Evolutionary conservation across 2,329 filamentous ascomycete genomes (phyloP), one percentile per base, ranked within the genome.

Genomic region (Pseudogymnoascus destructans): DNA sequence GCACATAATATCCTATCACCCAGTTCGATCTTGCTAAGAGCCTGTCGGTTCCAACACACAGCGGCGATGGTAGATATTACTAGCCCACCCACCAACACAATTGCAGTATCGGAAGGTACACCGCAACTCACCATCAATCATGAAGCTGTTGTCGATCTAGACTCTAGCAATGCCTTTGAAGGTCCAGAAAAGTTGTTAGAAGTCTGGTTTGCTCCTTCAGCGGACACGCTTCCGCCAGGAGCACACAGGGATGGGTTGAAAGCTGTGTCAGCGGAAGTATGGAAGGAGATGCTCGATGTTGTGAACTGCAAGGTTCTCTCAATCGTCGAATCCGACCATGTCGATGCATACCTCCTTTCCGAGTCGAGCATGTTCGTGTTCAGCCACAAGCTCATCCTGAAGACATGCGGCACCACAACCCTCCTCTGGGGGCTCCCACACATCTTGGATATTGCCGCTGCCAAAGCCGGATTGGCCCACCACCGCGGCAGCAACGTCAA

Each of bases 361-460:
- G 93, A 98, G 75, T 97, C 93, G 38, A 97, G 93, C 86, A 95
- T 98, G 91, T 98, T 98, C 71, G 89, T 98, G 66, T 98, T 95
- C 73, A 90, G 91, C n/a, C 93, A 98, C 81, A 98, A 98, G 79
- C 81, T 98, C 63, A 95, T 98, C 61, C 78, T 98, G 65, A 98
- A 98, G 81, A 98, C 93, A 6, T 98, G 93, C 68, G 93, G 93
- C 61, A 98, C 93, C 21, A 98, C 93, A 11, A 98, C 93, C 2
- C 77, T 98, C 57, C 81, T 98, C 5, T 85, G 87, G 54, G 93
- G 93, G 17, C 79, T 98, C 49, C 89, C 89, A 64, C 89, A 89
- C 65, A 86, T 98, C 71, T 79, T 98, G 58, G 89, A 95, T 71
- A 95, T 97, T 68, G 93, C 93, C 27, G 88, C 90, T 54, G 74